Conservation (phyloP, 1,284 basidiomycete species). For the Schizopora paradoxa region DNA sequence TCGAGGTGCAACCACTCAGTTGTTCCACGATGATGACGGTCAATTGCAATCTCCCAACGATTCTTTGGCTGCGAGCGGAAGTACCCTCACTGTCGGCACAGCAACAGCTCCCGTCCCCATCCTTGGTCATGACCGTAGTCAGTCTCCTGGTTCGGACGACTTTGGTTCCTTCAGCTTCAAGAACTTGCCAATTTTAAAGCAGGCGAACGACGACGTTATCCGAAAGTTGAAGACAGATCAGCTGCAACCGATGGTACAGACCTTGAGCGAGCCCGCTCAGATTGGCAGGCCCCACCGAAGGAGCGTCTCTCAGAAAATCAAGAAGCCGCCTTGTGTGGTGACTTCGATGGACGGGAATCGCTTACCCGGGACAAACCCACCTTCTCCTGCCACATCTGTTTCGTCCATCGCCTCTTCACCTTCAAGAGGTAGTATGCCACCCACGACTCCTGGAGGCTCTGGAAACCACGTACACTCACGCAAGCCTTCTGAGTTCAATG, state of each 20-base stretch:
- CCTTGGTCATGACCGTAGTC: conserved; percentile 40
- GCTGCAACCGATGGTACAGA: conserved; percentile 64
- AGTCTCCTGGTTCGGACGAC: conserved; percentile 69
- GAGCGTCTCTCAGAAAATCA: conserved; percentile 68
- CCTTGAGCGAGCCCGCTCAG: conserved; percentile 59
- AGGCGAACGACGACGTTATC: conserved; percentile 98
- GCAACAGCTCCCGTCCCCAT: conserved; percentile 44
- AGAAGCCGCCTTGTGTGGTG: conserved; percentile 74
- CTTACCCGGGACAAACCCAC: conserved; percentile 58
- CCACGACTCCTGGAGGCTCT: conserved; percentile 60
- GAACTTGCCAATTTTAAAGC: conserved; percentile 94
- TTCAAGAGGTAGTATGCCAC: conserved; percentile 66
- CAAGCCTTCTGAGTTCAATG: conserved; percentile 80
- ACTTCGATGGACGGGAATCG: conserved; percentile 57
- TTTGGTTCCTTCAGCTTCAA: conserved; percentile 99
- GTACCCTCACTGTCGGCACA: conserved; percentile 30
- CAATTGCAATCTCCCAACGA: conserved; percentile 33
- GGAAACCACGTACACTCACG: conserved; percentile 52
- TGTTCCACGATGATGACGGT: conserved; percentile 82
- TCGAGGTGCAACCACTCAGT: conserved; percentile 83
- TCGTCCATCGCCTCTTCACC: conserved; percentile 92
- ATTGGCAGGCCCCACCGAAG: conserved; percentile 47
- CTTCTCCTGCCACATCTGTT: conserved; percentile 88
- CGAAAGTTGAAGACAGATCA: conserved; percentile 88
- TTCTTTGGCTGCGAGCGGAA: conserved; percentile 44